These are phyloP conservation scores for Phytophthora citricola DNA, from an alignment of 352 stramenopile species.

Conservation along the genomic window DNA sequence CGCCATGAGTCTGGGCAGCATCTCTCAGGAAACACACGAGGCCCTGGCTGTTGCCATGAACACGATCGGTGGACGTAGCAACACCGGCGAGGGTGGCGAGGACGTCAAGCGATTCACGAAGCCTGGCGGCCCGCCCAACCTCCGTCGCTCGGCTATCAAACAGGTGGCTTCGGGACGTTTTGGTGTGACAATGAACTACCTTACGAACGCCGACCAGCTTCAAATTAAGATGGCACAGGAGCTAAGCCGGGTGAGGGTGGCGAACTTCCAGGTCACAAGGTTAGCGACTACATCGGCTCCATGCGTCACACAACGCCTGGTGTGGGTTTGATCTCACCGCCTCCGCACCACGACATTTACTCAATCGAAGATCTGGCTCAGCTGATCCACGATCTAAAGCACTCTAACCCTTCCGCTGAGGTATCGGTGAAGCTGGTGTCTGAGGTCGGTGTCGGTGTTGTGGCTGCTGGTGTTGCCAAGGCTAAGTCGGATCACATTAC, in stretches of 20 bases:
- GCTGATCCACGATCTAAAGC: conserved; percentile 98
- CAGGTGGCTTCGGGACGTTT: conserved; percentile 96
- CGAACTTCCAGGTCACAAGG: conserved; percentile 96
- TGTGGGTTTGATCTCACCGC: conserved; percentile 96
- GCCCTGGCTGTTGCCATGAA: conserved; percentile 97
- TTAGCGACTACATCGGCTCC: conserved; percentile 96
- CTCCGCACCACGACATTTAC: conserved; percentile 98
- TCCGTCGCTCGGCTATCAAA: conserved; percentile 94
- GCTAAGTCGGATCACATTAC: conserved; percentile 96
- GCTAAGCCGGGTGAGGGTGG: conserved; percentile 97
- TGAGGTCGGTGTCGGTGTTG: conserved; percentile 96
- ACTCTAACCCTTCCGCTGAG: conserved; percentile 93
- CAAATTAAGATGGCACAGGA: conserved; percentile 99
- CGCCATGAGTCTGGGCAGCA: conserved; percentile 96
- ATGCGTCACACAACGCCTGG: conserved; percentile 96
- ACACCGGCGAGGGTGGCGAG: conserved; percentile 97
- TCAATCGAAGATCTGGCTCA: conserved; percentile 98
- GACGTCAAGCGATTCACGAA: conserved; percentile 84
- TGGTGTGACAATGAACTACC: conserved; percentile 97
- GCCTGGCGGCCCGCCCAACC: conserved; percentile 48
- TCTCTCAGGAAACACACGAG: conserved; percentile 96
- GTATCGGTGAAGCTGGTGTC: conserved; percentile 97
- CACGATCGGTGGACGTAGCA: conserved; percentile 92
- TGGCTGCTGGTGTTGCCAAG: conserved; percentile 92
- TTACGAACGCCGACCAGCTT: conserved; percentile 97